These are phyloP conservation scores for Ophiocordyceps camponoti-rufipedis DNA, from an alignment of 2,329 filamentous ascomycete genomes.

Conservation along the genomic window DNA sequence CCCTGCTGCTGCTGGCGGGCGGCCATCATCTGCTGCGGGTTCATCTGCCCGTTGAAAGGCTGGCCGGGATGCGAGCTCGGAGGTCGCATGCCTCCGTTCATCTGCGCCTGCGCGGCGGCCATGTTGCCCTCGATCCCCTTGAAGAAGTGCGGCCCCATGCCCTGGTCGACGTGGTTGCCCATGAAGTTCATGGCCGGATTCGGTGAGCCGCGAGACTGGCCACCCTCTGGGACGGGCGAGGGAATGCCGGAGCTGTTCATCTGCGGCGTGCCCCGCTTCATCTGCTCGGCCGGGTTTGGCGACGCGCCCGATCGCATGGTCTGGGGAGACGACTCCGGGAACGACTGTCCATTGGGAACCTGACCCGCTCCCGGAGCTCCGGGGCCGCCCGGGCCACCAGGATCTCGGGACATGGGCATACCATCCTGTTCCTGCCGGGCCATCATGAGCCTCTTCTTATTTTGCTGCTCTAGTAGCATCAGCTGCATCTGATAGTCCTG, in stretches of 20 bases:
- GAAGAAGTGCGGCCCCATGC: constrained; percentile 41
- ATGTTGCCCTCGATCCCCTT: constrained; percentile 38
- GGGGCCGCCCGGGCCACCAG: constrained; percentile 28
- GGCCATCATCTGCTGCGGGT: constrained; percentile 40
- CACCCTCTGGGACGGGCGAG: constrained; percentile 52
- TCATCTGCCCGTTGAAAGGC: constrained; percentile 40
- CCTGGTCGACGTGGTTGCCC: constrained; percentile 42
- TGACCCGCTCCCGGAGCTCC: constrained; percentile 26
- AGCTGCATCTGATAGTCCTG: constrained; percentile 84
- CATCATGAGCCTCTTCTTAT: constrained; percentile 74
- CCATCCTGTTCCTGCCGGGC: constrained; percentile 62
- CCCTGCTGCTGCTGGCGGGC: constrained; percentile 19
- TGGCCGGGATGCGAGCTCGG: constrained; percentile 48
- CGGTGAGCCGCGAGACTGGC: constrained; percentile 47
- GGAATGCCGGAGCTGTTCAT: constrained; percentile 52
- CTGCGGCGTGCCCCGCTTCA: constrained; percentile 61
- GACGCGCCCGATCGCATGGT: constrained; percentile 52
- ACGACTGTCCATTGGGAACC: constrained; percentile 41
- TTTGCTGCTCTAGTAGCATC: constrained; percentile 74
- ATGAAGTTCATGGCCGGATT: constrained; percentile 45
- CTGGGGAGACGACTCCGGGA: constrained; percentile 53
- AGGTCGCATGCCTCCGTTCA: constrained; percentile 46
- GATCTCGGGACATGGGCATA: constrained; percentile 28
- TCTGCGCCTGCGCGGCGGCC: constrained; percentile 28
- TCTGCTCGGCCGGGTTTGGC: constrained; percentile 60